phyloP scores from a whole-genome alignment of 441 rosid species.

The Pelargonium australe region DNA sequence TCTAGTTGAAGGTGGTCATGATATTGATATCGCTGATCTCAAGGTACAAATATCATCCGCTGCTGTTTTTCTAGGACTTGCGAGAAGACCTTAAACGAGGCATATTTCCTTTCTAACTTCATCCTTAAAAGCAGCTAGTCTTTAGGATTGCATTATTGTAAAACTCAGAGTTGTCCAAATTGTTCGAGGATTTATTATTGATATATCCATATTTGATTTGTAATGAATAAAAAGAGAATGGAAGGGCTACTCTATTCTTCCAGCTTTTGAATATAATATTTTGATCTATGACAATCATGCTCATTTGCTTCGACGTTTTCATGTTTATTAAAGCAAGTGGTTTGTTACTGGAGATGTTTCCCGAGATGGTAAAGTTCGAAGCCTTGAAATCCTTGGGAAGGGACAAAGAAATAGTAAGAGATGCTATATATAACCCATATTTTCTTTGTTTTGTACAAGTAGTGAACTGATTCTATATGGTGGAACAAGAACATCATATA shows the following conservation, averaged over 20 bases:
- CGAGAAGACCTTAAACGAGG: conserved; percentile 37
- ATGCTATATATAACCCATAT: too few relatives aligned
- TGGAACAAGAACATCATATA: too few relatives aligned
- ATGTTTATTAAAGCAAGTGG: neutral
- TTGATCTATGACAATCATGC: neutral
- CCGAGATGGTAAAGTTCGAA: neutral
- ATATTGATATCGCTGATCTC: conserved; percentile 89
- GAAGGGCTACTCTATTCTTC: neutral
- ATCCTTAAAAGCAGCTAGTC: conserved; percentile 5
- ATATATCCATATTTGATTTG: neutral
- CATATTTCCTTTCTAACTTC: conserved; percentile 7
- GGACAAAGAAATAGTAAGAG: too few relatives aligned
- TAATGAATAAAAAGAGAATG: neutral
- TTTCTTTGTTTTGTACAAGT: too few relatives aligned
- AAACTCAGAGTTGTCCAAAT: conserved; percentile 10
- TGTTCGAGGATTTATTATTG: neutral
- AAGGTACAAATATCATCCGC: conserved; percentile 88
- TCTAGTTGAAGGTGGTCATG: conserved; percentile 95
- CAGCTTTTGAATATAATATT: neutral
- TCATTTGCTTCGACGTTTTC: neutral
- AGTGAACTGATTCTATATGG: too few relatives aligned
- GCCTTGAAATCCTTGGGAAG: too few relatives aligned
- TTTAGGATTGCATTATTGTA: conserved; percentile 13
- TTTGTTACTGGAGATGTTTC: neutral
- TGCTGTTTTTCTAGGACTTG: conserved; percentile 75